Conservation (phyloP, 768 basidiomycete species). For the Tephrocybe sp. region DNA sequence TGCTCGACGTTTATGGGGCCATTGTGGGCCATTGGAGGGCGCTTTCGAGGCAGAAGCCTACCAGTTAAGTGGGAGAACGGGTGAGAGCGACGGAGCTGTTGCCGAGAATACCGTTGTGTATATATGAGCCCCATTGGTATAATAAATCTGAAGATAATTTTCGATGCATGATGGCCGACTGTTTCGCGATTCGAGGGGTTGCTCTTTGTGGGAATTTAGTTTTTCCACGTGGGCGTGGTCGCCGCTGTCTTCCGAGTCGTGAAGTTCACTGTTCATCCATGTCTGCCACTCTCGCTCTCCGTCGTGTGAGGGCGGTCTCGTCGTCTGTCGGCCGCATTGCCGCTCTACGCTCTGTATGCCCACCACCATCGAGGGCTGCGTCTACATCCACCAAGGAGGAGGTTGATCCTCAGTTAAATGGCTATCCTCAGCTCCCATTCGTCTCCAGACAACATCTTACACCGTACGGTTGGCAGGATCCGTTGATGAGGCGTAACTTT, state of each 20-base stretch:
- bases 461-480: conserved; percentile 74
- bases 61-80: conserved; percentile 7
- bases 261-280: conserved; percentile 22
- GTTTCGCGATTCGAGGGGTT: conserved; percentile 13
- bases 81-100: conserved; percentile 14
- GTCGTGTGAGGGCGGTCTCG: conserved; percentile 36
- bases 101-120: conserved; percentile 3
- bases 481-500: conserved; percentile 75
- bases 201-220: conserved; percentile 14
- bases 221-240: conserved; percentile 15
- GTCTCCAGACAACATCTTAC: conserved; percentile 64
- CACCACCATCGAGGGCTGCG: conserved; percentile 26
- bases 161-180: conserved; percentile 27
- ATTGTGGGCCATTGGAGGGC: conserved; percentile 21
- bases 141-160: conserved; percentile 18
- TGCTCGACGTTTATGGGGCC: conserved; percentile 41
- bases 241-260: conserved; percentile 13
- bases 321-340: conserved; percentile 25
- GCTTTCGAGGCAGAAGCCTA: neutral
- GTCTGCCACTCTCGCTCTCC: conserved; percentile 37
- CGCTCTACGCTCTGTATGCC: conserved; percentile 8
- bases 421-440: conserved; percentile 72
- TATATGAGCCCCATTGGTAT: conserved; percentile 12
- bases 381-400: conserved; percentile 36
- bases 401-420: conserved; percentile 66